These are phyloP conservation scores for Barnettozyma salicaria DNA, from an alignment of 805 yeast species.

Conservation along the genomic window DNA sequence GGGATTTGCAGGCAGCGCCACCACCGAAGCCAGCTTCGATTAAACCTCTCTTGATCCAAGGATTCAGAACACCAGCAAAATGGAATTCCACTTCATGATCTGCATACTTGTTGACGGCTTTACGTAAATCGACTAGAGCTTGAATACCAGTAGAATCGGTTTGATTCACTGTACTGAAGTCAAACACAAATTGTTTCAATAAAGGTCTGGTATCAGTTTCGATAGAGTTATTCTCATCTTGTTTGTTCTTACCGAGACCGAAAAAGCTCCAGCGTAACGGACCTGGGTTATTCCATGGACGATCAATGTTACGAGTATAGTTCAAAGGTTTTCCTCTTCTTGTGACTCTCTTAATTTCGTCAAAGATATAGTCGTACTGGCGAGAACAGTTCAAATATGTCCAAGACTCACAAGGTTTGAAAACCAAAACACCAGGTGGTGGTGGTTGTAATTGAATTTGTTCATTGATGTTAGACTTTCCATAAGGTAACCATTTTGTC, in stretches of 20 bases:
- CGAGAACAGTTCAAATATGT: constrained; percentile 75
- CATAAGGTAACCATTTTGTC: constrained; percentile 63
- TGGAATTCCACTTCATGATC: constrained; percentile 85
- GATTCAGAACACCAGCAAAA: constrained; percentile 76
- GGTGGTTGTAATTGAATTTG: constrained; percentile 62
- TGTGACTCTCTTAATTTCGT: constrained; percentile 56
- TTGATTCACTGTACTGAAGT: constrained; percentile 70
- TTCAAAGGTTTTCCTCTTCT: constrained; percentile 47
- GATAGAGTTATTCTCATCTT: constrained; percentile 18
- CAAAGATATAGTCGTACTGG: constrained; percentile 64
- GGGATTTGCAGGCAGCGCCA: constrained; percentile 34
- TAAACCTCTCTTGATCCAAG: constrained; percentile 81
- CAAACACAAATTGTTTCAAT: constrained; percentile 68
- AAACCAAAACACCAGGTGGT: constrained; percentile 87
- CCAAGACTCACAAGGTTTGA: constrained; percentile 74
- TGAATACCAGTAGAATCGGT: constrained; percentile 79
- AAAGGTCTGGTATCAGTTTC: constrained; percentile 54
- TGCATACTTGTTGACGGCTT: constrained; percentile 65
- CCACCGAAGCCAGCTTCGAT: constrained; percentile 74
- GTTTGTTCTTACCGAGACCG: constrained; percentile 20
- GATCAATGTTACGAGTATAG: constrained; percentile 37
- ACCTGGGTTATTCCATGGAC: constrained; percentile 93
- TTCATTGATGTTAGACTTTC: constrained; percentile 44
- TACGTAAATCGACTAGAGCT: constrained; percentile 67
- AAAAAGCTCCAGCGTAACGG: constrained; percentile 32